Percentiles rank a stretch among this genome's conserved stretches.
phyloP scores from a whole-genome alignment of 164 flowering plant genomes.

The Magnolia changhungtana region DNA sequence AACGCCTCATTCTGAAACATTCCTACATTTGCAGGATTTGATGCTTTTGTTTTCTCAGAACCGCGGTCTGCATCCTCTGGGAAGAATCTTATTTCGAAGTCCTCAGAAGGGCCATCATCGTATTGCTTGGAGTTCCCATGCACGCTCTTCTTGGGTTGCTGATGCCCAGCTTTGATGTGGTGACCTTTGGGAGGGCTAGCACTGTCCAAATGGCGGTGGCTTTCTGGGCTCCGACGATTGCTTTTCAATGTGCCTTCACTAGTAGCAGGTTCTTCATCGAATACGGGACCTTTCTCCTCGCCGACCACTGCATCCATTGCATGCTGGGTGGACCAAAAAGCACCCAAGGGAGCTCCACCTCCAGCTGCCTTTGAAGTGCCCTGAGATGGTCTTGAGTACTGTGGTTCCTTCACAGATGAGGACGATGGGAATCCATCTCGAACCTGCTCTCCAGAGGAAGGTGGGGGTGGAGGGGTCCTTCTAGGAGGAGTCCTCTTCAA shows the following conservation, averaged over 20 bases:
- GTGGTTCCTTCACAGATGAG: neutral
- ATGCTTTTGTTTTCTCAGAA: constrained; percentile 30
- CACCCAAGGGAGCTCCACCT: constrained; percentile 57
- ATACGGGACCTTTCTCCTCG: constrained; percentile 50
- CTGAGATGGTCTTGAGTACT: neutral
- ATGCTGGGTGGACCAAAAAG: constrained; percentile 91
- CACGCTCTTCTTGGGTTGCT: constrained; percentile 25
- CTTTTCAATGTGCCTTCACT: constrained; percentile 24
- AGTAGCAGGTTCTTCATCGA: constrained; percentile 50
- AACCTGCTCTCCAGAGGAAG: constrained; percentile 46
- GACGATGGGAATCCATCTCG: constrained; percentile 30
- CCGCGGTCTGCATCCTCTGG: constrained; percentile 28
- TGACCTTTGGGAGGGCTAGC: constrained; percentile 31
- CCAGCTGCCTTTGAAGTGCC: constrained; percentile 31
- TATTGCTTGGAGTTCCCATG: constrained; percentile 27
- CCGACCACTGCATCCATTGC: constrained; percentile 43
- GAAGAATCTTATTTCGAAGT: constrained; percentile 50
- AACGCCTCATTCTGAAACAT: constrained; percentile 50
- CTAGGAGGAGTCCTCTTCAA: constrained; percentile 50
- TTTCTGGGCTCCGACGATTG: constrained; percentile 28
- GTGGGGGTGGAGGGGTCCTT: constrained; percentile 85
- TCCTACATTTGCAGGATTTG: constrained; percentile 32
- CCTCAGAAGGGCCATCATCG: constrained; percentile 37
- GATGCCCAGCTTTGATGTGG: constrained; percentile 16
- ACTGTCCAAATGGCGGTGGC: constrained; percentile 13